Evolutionary conservation across 176 grass and related monocot genomes (phyloP).

Genomic region (maize (Zea mays)): Zm-B73-REFERENCE-NAM-5.0 NC_050100.1:16370501-16371000

Average conservation of each 20-base stretch:
- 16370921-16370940: slow-evolving; percentile 69
- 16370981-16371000: slow-evolving; percentile 72
- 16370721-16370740: not conserved
- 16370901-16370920: slow-evolving; percentile 27
- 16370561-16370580: not conserved
- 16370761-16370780: slow-evolving; percentile 93
- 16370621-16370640: slow-evolving; percentile 11
- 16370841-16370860: slow-evolving; percentile 27
- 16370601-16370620: not conserved
- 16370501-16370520: slow-evolving; percentile 24
- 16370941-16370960: slow-evolving; percentile 91
- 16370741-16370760: slow-evolving; percentile 20
- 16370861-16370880: slow-evolving; percentile 4
- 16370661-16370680: not conserved
- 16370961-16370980: slow-evolving; percentile 93
- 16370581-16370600: not conserved
- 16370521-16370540: slow-evolving; percentile 3
- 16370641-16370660: slow-evolving; percentile 3
- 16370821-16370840: slow-evolving; percentile 94
- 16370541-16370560: slow-evolving; percentile 4
- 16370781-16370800: slow-evolving; percentile 97
- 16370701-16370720: not conserved
- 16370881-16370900: not conserved
- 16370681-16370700: not conserved
- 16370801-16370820: slow-evolving; percentile 92